Conservation (phyloP, 1,284 basidiomycete species). For the Psilocybe mexicana region DNA sequence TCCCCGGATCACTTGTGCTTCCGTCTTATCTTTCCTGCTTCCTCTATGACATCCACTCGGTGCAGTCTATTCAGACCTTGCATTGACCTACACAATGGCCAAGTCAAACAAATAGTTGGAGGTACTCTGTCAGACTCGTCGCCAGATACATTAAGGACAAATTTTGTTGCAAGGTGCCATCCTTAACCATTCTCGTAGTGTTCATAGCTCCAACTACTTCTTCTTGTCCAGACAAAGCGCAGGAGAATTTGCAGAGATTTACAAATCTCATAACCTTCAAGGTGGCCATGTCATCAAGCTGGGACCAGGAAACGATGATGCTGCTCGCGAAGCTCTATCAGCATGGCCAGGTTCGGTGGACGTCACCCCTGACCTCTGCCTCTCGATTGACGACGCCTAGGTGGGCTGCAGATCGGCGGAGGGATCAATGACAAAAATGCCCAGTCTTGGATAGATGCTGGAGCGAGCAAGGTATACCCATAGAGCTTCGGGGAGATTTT, state of each 20-base stretch:
- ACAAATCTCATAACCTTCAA: slow-evolving; percentile 65
- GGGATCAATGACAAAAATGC: slow-evolving; percentile 89
- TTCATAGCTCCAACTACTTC: not conserved
- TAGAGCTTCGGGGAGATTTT: not conserved
- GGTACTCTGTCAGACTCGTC: slow-evolving; percentile 80
- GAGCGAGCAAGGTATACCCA: slow-evolving; percentile 82
- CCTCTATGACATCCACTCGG: slow-evolving; percentile 26
- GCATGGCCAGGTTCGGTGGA: slow-evolving; percentile 75
- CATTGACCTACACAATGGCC: slow-evolving; percentile 93
- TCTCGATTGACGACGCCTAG: slow-evolving; percentile 28
- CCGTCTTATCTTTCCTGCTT: not conserved
- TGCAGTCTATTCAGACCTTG: slow-evolving; percentile 82
- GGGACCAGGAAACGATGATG: slow-evolving; percentile 85
- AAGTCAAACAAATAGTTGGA: slow-evolving; percentile 99
- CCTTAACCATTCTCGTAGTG: not conserved
- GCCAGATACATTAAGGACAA: slow-evolving; percentile 75
- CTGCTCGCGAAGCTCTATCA: slow-evolving; percentile 79
- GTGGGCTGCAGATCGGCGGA: slow-evolving; percentile 89
- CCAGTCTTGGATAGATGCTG: slow-evolving; percentile 80
- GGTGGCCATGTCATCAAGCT: slow-evolving; percentile 98
- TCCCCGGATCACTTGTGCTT: not conserved
- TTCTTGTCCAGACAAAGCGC: slow-evolving; percentile 68
- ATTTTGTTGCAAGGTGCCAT: slow-evolving; percentile 87
- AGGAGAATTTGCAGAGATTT: slow-evolving; percentile 81
- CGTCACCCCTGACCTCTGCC: not conserved